A percentile compares a stretch with the other conserved stretches of the same genome.
These are phyloP conservation scores for Paraphoma chrysanthemicola DNA, from an alignment of 2,329 filamentous ascomycete genomes.

Conservation along the genomic window DNA sequence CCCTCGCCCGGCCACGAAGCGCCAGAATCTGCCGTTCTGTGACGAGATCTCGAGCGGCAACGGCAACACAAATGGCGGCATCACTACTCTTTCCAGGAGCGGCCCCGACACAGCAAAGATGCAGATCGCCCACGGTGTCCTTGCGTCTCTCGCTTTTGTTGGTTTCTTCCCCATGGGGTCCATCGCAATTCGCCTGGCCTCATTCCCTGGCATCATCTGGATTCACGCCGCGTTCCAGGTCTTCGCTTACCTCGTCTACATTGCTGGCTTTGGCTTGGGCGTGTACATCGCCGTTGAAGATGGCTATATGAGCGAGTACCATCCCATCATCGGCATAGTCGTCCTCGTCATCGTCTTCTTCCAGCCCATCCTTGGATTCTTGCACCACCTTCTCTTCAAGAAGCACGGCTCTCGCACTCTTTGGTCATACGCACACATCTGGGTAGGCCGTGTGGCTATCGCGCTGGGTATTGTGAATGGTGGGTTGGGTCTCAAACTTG, in stretches of 20 bases:
- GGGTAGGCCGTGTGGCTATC: constrained; percentile 61
- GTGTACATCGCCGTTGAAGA: constrained; percentile 54
- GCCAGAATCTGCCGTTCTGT: constrained; percentile 37
- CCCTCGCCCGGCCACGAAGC: constrained; percentile 23
- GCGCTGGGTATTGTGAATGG: constrained; percentile 64
- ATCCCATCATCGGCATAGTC: constrained; percentile 63
- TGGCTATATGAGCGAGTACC: constrained; percentile 48
- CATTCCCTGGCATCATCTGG: constrained; percentile 53
- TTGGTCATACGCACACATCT: constrained; percentile 60
- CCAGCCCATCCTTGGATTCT: constrained; percentile 59
- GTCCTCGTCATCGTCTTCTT: constrained; percentile 61
- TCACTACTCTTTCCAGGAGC: constrained; percentile 20
- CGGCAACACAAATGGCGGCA: constrained; percentile 12
- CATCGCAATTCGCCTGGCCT: constrained; percentile 52
- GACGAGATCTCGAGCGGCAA: constrained; percentile 27
- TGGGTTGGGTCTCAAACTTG: constrained; percentile 60
- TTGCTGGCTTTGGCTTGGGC: constrained; percentile 60
- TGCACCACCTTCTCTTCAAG: constrained; percentile 61
- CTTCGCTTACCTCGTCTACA: constrained; percentile 56
- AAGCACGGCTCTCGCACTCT: constrained; percentile 53
- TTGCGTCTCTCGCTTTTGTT: constrained; percentile 54
- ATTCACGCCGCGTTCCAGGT: constrained; percentile 57
- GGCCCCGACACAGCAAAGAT: constrained; percentile 33
- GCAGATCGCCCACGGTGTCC: constrained; percentile 52
- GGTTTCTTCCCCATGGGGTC: constrained; percentile 54